A percentile compares a stretch with the other conserved stretches of the same genome.
Conservation (phyloP, 495 filamentous ascomycete species). For the Apiosordaria backusii region DNA sequence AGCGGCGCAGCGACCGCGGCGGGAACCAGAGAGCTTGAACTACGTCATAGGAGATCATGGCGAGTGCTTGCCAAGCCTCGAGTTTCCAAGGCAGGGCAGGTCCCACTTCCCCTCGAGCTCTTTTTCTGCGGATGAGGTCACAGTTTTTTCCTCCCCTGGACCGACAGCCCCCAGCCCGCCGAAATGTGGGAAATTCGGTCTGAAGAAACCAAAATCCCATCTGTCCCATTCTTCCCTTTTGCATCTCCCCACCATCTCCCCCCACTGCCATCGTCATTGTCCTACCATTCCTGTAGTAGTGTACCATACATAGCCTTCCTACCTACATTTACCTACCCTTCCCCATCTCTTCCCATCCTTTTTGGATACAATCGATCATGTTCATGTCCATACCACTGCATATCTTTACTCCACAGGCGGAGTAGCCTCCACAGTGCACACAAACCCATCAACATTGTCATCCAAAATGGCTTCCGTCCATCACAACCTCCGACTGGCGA, state of each 20-base stretch:
- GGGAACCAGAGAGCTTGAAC: background rate
- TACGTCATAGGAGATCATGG: background rate
- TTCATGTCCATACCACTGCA: background rate
- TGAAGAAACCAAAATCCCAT: constrained; percentile 5
- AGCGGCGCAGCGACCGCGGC: background rate
- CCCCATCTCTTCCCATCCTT: background rate
- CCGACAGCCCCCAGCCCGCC: background rate
- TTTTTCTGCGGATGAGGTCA: background rate
- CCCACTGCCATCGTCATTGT: background rate
- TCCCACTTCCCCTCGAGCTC: no score
- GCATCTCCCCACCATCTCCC: background rate
- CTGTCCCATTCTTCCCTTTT: constrained; percentile 1
- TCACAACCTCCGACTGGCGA: constrained; percentile 22
- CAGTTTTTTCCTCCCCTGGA: background rate
- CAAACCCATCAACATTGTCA: background rate
- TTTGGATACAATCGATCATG: background rate
- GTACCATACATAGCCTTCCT: no score
- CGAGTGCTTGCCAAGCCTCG: background rate
- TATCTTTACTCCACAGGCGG: background rate
- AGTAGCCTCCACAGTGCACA: background rate
- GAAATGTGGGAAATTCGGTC: constrained; percentile 1
- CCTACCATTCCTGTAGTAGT: background rate
- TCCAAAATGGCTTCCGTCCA: constrained; percentile 3
- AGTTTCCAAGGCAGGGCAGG: constrained; percentile 2
- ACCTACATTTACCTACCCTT: background rate